phyloP scores from a whole-genome alignment of 495 filamentous ascomycete species.

The Xylona heveae region DNA sequence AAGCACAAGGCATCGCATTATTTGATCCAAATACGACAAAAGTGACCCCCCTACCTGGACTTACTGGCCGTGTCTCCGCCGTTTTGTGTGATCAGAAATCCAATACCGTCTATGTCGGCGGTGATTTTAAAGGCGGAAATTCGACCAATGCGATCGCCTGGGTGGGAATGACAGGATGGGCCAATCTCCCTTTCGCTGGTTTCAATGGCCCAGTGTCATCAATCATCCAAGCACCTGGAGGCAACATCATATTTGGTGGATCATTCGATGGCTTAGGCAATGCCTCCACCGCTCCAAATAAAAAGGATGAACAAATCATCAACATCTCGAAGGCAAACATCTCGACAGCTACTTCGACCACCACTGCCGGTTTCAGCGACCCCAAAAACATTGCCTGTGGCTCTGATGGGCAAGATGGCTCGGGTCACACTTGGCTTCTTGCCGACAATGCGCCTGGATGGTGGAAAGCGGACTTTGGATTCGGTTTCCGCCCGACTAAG shows the following conservation, averaged over 20 bases:
- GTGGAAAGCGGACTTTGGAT: conserved; percentile 68
- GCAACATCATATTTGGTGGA: conserved; percentile 80
- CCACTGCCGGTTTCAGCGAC: conserved; percentile 44
- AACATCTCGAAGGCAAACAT: conserved; percentile 64
- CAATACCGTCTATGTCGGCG: conserved; percentile 77
- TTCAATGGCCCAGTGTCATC: conserved; percentile 87
- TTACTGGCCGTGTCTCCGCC: conserved; percentile 60
- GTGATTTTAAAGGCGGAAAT: conserved; percentile 55
- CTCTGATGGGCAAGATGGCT: conserved; percentile 34
- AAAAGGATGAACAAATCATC: conserved; percentile 50
- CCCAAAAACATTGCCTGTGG: conserved; percentile 76
- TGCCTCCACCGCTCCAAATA: conserved; percentile 32
- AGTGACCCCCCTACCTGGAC: conserved; percentile 50
- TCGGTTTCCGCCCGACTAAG: conserved; percentile 66
- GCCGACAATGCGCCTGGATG: conserved; percentile 59
- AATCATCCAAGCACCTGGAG: conserved; percentile 56
- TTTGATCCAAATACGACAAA: conserved; percentile 47
- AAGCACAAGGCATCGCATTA: conserved; percentile 60
- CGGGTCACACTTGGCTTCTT: conserved; percentile 66
- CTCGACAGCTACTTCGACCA: conserved; percentile 36
- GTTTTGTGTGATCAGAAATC: conserved; percentile 68
- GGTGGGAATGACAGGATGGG: conserved; percentile 53
- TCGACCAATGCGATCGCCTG: conserved; percentile 81
- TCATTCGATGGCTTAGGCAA: conserved; percentile 85
- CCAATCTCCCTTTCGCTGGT: conserved; percentile 70